Evolutionary conservation across 371 early-diverging fungal genomes (phyloP), one percentile per base, ranked within the genome.

Genomic region (Haplosporangium sp.): DNA sequence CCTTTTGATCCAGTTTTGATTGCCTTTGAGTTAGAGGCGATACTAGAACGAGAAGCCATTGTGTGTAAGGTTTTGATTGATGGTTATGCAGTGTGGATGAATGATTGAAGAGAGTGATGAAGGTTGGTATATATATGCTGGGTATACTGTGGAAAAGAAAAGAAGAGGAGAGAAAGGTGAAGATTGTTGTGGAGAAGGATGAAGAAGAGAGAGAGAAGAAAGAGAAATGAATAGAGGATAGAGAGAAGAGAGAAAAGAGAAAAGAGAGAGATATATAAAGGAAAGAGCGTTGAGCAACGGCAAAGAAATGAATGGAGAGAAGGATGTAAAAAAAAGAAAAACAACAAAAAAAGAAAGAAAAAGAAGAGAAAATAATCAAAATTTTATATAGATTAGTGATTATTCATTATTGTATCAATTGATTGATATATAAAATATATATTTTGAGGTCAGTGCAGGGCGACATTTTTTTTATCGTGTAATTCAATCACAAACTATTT

Each of bases 361-460:
- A 60, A 39, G 4, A 40, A 59, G 59, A 39, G 17, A n/a, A 15
- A n/a, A 39, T 0, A 59, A n/a, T 5, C 11, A 44, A 45, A 15
- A 3, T n/a, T n/a, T 19, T 40, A 60, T 34, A 60, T 38, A 15
- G 60, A 10, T 4, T 57, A 35, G 34, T 35, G 10, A 35, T 35
- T 57, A 5, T 53, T 53, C n/a, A 17, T 20, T 55, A 55, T 45
- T 65, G 19, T 42, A 35, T 65, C 37, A 35, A 55, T 57, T 17
- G 39, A 39, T 65, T 17, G 2, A 38, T 34, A 45, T 19, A 62
- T 6, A 62, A 38, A 53, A 56, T 34, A 56, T 20, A 20, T n/a
- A 20, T n/a, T n/a, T 53, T 55, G 55, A 55, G 55, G 55, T 55
- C 55, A 55, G 55, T 55, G 55, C 55, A 55, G 55, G 20, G 55